Conservation (phyloP, 768 basidiomycete species). For the Peribolospora baueri region DNA sequence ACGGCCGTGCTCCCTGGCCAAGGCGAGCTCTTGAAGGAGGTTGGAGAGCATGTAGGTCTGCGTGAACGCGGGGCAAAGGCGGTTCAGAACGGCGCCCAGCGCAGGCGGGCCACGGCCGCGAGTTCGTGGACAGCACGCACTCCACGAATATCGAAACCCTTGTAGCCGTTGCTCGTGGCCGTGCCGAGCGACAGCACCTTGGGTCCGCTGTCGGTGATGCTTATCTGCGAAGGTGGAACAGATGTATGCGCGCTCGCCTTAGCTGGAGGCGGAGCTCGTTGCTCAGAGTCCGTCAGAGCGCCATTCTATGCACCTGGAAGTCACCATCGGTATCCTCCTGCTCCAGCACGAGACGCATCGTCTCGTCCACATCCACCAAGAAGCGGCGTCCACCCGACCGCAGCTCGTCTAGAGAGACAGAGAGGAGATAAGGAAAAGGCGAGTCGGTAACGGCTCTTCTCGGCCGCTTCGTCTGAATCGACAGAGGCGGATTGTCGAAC, state of each 20-base stretch:
- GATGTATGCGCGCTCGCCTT: not conserved
- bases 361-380: conserved; percentile 93
- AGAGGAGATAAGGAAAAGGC: not conserved
- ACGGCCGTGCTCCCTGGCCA: conserved; percentile 79
- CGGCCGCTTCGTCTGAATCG: too few relatives aligned
- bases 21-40: conserved; percentile 89
- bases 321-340: conserved; percentile 96
- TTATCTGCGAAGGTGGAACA: conserved; percentile 29
- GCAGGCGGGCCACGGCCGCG: not conserved
- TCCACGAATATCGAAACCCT: conserved; percentile 77
- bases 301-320: conserved; percentile 34
- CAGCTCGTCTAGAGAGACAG: conserved; percentile 32
- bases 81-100: not conserved
- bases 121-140: not conserved
- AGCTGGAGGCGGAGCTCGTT: too few relatives aligned
- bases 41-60: conserved; percentile 99
- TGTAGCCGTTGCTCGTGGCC: conserved; percentile 91
- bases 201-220: conserved; percentile 82
- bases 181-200: conserved; percentile 91
- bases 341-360: conserved; percentile 80
- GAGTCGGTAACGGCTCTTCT: too few relatives aligned
- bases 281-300: not conserved
- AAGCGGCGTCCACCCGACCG: conserved; percentile 54
- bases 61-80: conserved; percentile 21
- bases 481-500: too few relatives aligned